Percentiles rank a stretch among this genome's conserved stretches.
Conservation (phyloP, 352 stramenopile genomes). For the Globisporangium cystogenes region DNA sequence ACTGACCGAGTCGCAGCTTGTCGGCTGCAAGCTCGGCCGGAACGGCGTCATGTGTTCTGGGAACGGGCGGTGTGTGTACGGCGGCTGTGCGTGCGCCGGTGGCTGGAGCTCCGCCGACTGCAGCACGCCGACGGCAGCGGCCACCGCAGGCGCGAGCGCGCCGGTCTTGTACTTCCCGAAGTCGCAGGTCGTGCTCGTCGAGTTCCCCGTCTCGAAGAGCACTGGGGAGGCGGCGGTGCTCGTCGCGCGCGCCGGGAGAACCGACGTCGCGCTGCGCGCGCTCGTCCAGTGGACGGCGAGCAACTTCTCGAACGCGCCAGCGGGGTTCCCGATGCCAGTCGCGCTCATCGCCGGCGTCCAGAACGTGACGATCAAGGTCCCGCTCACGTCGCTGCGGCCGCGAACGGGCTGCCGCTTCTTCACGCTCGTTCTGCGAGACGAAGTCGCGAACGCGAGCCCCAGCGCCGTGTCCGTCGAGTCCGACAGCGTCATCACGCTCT, state of each 20-base stretch:
- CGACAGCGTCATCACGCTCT: conserved; percentile 33
- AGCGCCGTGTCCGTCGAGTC: conserved; percentile 22
- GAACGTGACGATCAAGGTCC: conserved; percentile 17
- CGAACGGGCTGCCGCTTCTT: conserved; percentile 32
- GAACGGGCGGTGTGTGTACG: conserved; percentile 43
- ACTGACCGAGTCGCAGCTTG: conserved; percentile 10
- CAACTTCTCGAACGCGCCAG: conserved; percentile 24
- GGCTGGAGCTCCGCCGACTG: conserved; percentile 44
- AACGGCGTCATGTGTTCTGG: conserved; percentile 57
- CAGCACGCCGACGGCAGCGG: conserved; percentile 10
- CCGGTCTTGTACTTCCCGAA: conserved; percentile 45
- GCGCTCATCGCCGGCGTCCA: conserved; percentile 18
- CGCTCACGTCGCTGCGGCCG: conserved; percentile 19
- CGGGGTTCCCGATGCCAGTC: conserved; percentile 14
- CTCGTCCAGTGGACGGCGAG: conserved; percentile 17
- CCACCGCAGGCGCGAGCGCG: conserved; percentile 4
- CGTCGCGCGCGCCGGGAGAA: conserved; percentile 25
- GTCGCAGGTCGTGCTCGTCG: conserved; percentile 19
- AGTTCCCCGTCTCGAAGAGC: conserved; percentile 8
- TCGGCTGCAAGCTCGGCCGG: conserved; percentile 38
- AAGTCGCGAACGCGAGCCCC: not conserved
- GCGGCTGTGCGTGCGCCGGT: conserved; percentile 39
- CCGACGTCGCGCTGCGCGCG: conserved; percentile 14
- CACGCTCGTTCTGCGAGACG: conserved; percentile 25
- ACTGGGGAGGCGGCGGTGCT: conserved; percentile 18